Conservation (phyloP, 2,329 filamentous ascomycete species). For the Cryphonectria carpinicola region DNA sequence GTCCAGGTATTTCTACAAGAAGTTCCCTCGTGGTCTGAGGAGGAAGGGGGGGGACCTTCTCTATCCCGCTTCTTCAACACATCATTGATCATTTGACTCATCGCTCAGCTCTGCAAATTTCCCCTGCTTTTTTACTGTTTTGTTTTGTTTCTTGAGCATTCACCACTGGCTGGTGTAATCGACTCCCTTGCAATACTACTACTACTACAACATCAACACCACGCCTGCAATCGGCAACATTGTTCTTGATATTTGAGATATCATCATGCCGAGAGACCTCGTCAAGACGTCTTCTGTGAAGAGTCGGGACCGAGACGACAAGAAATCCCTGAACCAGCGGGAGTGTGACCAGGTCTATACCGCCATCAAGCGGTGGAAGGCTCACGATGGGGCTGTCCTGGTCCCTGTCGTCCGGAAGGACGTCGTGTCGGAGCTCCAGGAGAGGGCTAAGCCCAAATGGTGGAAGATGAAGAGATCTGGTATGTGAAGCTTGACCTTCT, state of each 20-base stretch:
- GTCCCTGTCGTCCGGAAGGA: constrained; percentile 23
- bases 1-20: constrained; percentile 3
- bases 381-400: constrained; percentile 26
- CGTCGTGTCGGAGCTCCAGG: constrained; percentile 13
- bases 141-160: not conserved
- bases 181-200: not conserved
- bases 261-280: constrained; percentile 15
- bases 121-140: not conserved
- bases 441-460: constrained; percentile 27
- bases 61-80: not conserved
- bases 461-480: constrained; percentile 26
- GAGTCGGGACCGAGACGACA: constrained; percentile 10
- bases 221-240: constrained; percentile 6
- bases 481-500: not conserved
- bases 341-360: constrained; percentile 28
- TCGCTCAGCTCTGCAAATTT: not conserved
- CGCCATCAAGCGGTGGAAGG: constrained; percentile 28
- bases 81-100: constrained; percentile 4
- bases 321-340: constrained; percentile 16
- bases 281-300: constrained; percentile 12
- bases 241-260: not conserved
- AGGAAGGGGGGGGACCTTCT: not conserved
- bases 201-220: not conserved
- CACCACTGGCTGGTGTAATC: constrained; percentile 24
- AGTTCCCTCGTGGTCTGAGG: not conserved